Conservation (phyloP, 2,329 filamentous ascomycete genomes). For the Metarhizium rileyi region DNA sequence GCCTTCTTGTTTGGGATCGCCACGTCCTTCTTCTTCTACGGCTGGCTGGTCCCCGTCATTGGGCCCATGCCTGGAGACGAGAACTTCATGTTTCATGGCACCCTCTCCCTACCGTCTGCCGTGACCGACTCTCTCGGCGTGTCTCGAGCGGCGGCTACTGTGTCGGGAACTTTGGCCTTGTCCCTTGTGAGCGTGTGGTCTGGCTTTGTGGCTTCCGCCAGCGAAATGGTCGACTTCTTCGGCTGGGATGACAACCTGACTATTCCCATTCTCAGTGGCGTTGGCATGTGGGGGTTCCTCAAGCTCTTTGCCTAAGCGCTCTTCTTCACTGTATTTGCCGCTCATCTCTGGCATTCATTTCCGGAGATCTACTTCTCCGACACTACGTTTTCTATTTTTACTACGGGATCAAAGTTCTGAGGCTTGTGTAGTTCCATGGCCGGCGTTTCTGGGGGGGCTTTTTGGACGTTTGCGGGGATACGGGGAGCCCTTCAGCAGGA, state of each 20-base stretch:
- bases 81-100: slow-evolving; percentile 66
- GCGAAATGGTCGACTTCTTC: slow-evolving; percentile 84
- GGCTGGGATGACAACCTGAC: slow-evolving; percentile 97
- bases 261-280: slow-evolving; percentile 82
- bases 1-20: slow-evolving; percentile 75
- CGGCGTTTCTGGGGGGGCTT: slow-evolving; percentile 3
- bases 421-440: background rate
- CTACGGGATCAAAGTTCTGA: background rate
- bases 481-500: background rate
- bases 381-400: background rate
- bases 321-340: background rate
- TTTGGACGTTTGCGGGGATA: background rate
- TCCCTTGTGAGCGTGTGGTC: slow-evolving; percentile 76
- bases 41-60: slow-evolving; percentile 62
- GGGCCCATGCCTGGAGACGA: slow-evolving; percentile 62
- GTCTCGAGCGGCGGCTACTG: slow-evolving; percentile 44
- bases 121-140: slow-evolving; percentile 53
- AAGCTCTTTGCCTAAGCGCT: slow-evolving; percentile 62
- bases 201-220: slow-evolving; percentile 78
- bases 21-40: slow-evolving; percentile 82
- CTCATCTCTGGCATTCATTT: background rate
- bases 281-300: slow-evolving; percentile 85
- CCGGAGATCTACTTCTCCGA: background rate
- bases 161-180: slow-evolving; percentile 65
- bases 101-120: slow-evolving; percentile 56